Conservation (phyloP, 1,139 yeast species). For the Zygosaccharomyces sapae region DNA sequence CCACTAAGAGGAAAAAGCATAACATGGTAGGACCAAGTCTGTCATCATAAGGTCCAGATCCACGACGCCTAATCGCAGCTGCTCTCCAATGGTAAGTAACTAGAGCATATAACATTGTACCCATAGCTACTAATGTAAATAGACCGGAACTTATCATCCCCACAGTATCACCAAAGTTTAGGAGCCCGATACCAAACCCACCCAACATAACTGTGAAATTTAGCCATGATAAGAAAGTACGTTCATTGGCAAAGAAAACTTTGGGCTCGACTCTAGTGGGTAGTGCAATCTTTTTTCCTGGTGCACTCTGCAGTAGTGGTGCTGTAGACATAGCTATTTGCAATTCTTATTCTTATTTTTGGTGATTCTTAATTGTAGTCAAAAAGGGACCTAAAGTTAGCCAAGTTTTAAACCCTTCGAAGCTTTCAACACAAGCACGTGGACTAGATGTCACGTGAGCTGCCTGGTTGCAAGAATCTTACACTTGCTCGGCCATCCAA, state of each 20-base stretch:
- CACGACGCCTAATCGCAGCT: constrained; percentile 93
- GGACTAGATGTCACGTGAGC: no score
- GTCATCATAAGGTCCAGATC: constrained; percentile 97
- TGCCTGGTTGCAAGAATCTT: no score
- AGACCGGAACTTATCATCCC: constrained; percentile 92
- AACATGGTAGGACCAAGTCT: constrained; percentile 98
- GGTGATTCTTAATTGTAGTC: constrained; percentile 6
- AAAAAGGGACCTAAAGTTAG: neutral
- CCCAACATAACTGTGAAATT: constrained; percentile 97
- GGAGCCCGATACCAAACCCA: constrained; percentile 89
- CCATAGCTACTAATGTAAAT: constrained; percentile 93
- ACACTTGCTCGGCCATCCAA: no score
- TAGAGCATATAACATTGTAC: constrained; percentile 92
- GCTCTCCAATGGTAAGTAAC: constrained; percentile 99
- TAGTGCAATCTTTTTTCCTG: constrained; percentile 87
- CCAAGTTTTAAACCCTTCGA: neutral
- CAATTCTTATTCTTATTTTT: neutral
- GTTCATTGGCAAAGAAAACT: constrained; percentile 96
- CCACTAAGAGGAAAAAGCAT: constrained; percentile 85
- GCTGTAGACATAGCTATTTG: constrained; percentile 42
- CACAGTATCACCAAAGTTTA: constrained; percentile 91
- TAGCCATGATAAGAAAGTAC: constrained; percentile 96
- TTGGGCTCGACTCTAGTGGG: constrained; percentile 99
- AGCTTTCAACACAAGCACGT: constrained; percentile 7
- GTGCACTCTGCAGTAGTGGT: constrained; percentile 58